Conservation (phyloP, 495 filamentous ascomycete species). For the Hypoxylon lienhwacheense region DNA sequence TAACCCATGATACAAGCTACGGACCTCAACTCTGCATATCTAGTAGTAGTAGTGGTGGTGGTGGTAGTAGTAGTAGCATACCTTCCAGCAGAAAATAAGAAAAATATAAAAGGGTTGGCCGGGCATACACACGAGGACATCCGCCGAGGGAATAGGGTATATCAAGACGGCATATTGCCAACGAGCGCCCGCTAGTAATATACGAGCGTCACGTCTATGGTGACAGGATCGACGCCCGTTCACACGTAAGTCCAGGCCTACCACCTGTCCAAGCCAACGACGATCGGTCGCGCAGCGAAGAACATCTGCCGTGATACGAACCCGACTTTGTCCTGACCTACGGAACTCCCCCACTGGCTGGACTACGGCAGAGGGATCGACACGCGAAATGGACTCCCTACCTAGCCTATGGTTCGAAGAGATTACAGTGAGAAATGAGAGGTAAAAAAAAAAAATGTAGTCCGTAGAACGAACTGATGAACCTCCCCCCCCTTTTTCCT, state of each 20-base stretch:
- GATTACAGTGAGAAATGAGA: background rate
- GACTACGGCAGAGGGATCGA: conserved; percentile 21
- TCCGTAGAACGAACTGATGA: too few species aligned
- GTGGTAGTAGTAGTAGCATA: too few species aligned
- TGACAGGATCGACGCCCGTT: conserved; percentile 17
- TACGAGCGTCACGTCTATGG: conserved; percentile 13
- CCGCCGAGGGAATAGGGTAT: conserved; percentile 12
- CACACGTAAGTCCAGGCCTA: conserved; percentile 12
- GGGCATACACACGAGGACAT: conserved; percentile 13
- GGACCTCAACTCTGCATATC: background rate
- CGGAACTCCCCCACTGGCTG: conserved; percentile 31
- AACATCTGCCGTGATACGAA: conserved; percentile 30
- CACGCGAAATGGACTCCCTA: conserved; percentile 24
- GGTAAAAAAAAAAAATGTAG: background rate
- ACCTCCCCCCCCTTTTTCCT: too few species aligned
- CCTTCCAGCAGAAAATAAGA: too few species aligned
- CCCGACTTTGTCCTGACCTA: background rate
- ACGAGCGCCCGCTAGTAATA: conserved; percentile 1
- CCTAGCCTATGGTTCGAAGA: too few species aligned
- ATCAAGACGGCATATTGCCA: conserved; percentile 18
- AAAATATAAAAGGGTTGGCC: too few species aligned
- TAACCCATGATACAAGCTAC: conserved; percentile 1
- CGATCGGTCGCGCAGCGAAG: conserved; percentile 11
- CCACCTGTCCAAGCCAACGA: background rate
- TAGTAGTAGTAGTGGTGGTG: too few species aligned